phyloP scores from a whole-genome alignment of 2,329 filamentous ascomycete species.

The Fusarium circinatum region DNA sequence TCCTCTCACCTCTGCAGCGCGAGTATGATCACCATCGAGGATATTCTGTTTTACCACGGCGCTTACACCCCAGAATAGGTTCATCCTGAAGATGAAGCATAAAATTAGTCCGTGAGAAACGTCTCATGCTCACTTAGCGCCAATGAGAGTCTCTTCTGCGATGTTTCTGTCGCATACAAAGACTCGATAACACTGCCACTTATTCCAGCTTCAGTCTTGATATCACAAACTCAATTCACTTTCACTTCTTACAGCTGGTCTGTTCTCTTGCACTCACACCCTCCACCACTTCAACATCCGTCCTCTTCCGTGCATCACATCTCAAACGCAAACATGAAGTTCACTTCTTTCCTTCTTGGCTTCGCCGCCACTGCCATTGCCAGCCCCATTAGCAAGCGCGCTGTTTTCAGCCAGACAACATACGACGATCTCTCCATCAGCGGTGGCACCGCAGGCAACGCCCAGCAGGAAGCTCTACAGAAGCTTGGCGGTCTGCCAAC shows the following conservation, averaged over 20 bases:
- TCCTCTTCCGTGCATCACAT: background rate
- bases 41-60: background rate
- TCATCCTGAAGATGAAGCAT: background rate
- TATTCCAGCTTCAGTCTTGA: background rate
- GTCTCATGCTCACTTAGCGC: background rate
- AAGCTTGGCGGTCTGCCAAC: slow-evolving; percentile 51
- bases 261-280: background rate
- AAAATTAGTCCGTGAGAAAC: background rate
- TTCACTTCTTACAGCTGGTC: background rate
- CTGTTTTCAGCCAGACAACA: slow-evolving; percentile 48
- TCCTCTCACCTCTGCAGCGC: background rate
- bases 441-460: slow-evolving; percentile 57
- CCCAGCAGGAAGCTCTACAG: slow-evolving; percentile 55
- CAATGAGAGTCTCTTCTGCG: rapidly evolving
- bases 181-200: background rate
- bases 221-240: background rate
- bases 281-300: background rate
- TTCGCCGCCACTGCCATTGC: slow-evolving; percentile 44
- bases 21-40: background rate
- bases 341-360: slow-evolving; percentile 46
- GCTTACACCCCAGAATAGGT: background rate
- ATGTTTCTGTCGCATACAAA: background rate
- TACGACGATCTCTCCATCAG: slow-evolving; percentile 61
- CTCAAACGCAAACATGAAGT: slow-evolving; percentile 47
- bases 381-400: slow-evolving; percentile 43